Evolutionary conservation across 1,284 basidiomycete genomes (phyloP).

Genomic region (Microstroma glucosiphilum): DNA sequence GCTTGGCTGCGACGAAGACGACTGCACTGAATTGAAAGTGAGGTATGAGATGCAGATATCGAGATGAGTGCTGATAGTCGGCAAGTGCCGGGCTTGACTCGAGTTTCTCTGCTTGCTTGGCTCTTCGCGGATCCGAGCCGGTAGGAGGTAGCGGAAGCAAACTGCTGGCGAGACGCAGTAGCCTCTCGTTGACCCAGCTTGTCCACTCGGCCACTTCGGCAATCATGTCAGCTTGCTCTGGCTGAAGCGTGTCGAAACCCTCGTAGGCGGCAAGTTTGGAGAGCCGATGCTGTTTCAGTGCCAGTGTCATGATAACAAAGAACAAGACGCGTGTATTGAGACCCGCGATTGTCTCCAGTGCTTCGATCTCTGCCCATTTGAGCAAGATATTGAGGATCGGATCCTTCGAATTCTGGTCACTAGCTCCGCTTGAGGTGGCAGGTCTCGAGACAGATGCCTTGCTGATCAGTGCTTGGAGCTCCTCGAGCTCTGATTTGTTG

Average conservation of each 20-base stretch:
- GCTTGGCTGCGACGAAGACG: background rate
- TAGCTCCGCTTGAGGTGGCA: background rate
- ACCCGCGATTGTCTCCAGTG: no score
- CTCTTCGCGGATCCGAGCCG: background rate
- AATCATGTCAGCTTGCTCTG: no score
- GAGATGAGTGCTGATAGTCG: background rate
- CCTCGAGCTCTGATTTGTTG: background rate
- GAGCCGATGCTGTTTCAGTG: no score
- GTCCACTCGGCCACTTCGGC: background rate
- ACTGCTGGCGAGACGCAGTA: background rate
- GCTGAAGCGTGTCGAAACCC: no score
- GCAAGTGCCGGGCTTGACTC: background rate
- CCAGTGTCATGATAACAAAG: no score
- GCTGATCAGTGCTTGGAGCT: background rate
- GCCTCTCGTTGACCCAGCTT: background rate
- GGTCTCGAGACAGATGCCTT: background rate
- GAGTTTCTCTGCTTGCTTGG: no score
- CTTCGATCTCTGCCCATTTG: no score
- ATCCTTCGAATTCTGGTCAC: no score
- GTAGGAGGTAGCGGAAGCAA: background rate
- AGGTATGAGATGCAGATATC: background rate
- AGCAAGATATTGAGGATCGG: no score
- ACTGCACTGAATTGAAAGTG: background rate
- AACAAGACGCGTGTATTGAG: no score
- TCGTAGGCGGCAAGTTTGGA: no score